Evolutionary conservation across 768 basidiomycete genomes (phyloP), one percentile per base, ranked within the genome.

Genomic region (Tulasnella sp.): DNA sequence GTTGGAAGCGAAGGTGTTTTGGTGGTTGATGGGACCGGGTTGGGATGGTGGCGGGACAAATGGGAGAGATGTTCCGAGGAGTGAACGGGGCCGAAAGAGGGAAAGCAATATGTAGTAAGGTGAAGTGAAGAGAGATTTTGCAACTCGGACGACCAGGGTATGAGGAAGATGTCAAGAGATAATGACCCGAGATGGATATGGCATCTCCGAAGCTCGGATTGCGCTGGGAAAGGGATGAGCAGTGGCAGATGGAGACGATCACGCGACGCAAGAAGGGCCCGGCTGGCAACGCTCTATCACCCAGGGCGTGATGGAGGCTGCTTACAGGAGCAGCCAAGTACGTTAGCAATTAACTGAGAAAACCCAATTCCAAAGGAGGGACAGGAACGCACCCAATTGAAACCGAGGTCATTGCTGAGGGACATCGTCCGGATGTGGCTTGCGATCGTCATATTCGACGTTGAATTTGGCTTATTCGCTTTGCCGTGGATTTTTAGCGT

Each of bases 141-240:
- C 58, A 64, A 64, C 58, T 64, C 58, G 58, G 58, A 64, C 58
- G 58, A 64, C 58, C 58, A 64, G 58, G 58, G 58, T 64, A 34
- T 64, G 22, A 64, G 58, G 58, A 64, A 25, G 22, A 64, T 34
- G 58, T 64, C 58, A 64, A 64, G 58, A 64, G 58, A 64, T 64
- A 64, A 64, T 64, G 58, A 64, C 58, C 58, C 29, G 31, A 64
- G 58, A 64, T 64, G 58, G 58, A 34, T 64, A 64, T 64, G 58
- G 29, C 58, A 64, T 64, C 58, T 64, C 58, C 58, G 58, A 64
- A 34, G 25, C 58, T 34, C 58, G 58, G 58, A 64, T 64, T 64
- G 25, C 58, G 58, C 58, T 64, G 58, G 31, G 58, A 64, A 64
- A 64, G 58, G 58, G 58, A 64, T 64, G 58, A 64, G 58, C 29